Evolutionary conservation across 2,329 filamentous ascomycete species (phyloP), one percentile per base, ranked within the genome.

Genomic region (Gyromitra esculenta): DNA sequence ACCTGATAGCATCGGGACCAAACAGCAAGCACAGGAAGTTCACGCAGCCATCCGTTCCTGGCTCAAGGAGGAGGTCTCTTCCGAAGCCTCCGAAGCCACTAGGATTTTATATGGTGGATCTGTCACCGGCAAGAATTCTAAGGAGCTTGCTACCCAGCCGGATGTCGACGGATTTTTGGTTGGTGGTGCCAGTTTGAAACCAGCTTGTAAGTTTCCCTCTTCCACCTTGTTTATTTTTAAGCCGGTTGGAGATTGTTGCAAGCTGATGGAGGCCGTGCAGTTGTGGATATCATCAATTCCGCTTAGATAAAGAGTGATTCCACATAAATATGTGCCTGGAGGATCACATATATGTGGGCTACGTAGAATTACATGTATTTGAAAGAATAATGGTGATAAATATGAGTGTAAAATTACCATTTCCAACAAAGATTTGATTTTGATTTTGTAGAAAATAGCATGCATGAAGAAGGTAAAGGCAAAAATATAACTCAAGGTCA

Each of bases 61-160:
- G 93, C 88, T 99, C 83, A 84, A 83, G 78, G 89, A 90, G 83
- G 88, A 90, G 82, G 92, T 96, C 79, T 86, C 89, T 83, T 87
- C 92, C 79, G 86, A 88, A 84, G 92, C 91, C 75, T 90, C 94
- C 62, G 93, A 97, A 79, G 90, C 91, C 86, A 97, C 94, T 78
- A 90, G 96, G 82, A 93, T 99, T 84, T 91, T 99, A 84, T 99
- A 99, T 86, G 96, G 96, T 81, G 96, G 96, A 83, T 96, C 92
- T 59, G 69, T 74, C 66, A 76, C 75, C 82, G 96, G 97, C 88
- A 97, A 97, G 91, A 98, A 99, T 90, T 96, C 92, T 88, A 89
- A 87, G 83, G 95, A 98, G 80, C 89, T 99, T 82, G 90, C 92
- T 84, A 95, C 94, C 88, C 90, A 98, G 89, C 84, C 89, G 79